Base-by-base conservation (phyloP, 345 rosid species). In the Arabidopsis suecica region DNA sequence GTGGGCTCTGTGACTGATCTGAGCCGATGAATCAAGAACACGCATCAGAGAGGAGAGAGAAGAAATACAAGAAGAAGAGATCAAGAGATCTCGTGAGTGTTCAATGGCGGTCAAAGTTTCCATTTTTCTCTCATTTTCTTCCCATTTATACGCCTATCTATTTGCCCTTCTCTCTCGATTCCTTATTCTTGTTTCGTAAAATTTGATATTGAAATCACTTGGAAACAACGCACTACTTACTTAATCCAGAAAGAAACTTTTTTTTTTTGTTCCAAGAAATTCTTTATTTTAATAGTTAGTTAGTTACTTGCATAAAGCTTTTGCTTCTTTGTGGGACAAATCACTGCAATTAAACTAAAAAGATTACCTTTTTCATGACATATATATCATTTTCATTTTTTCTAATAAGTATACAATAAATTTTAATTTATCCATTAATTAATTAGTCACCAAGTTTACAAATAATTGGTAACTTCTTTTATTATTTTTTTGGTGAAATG, bases 31-130 rank as follows among this genome's bases (percentile, higher is more conserved):
- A 65, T 22, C 65, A 69, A 65, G 76, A 70, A 69, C 50, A 62
- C 20, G 40, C 67, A 51, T 75, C 7, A n/a, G 44, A 79, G 58
- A 48, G 9, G 20, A 75, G 71, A 67, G 61, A 62, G 11, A 45
- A 36, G 25, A 18, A 7, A 16, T 7, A 34, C 7, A 38, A 2
- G 10, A n/a, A 72, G 61, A 65, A 68, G 57, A 66, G 74, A 75
- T 50, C 55, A 74, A 60, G 84, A 73, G 78, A 81, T 79, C 68
- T 65, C 74, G 71, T 14, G 76, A 80, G 54, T 68, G 74, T 11
- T 82, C 84, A 79, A 66, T 78, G 76, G 60, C 78, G 96, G 92
- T 92, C 97, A 90, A 85, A 73, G 88, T 78, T 72, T 78, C 91
- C 89, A 78, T 81, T 56, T 80, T 83, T 80, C 74, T 82, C 84